Evolutionary conservation across 441 rosid genomes (phyloP).

Genomic region (Heliophila coronopifolia): DNA sequence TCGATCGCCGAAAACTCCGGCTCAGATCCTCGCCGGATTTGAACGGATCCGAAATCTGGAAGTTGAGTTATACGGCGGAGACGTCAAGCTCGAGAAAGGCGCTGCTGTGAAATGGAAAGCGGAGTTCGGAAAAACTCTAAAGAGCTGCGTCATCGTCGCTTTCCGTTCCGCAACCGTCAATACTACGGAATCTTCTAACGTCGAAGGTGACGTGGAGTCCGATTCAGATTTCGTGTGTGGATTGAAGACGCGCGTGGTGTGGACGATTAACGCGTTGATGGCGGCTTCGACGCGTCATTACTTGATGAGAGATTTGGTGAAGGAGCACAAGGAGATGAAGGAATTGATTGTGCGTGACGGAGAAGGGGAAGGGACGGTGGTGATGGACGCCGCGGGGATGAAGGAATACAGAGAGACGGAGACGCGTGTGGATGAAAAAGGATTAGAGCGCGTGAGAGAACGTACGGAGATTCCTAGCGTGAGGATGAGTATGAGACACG

Average conservation of each 20-base stretch:
- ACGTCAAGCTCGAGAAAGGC: constrained; percentile 16
- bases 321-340: constrained; percentile 24
- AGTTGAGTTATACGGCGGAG: constrained; percentile 10
- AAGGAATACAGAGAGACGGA: constrained; percentile 13
- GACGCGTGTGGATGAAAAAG: constrained; percentile 23
- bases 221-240: constrained; percentile 24
- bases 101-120: constrained; percentile 27
- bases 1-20: constrained; percentile 7
- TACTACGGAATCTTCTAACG: neutral
- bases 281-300: constrained; percentile 24
- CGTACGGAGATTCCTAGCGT: constrained; percentile 36
- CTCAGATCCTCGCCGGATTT: constrained; percentile 24
- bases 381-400: constrained; percentile 13
- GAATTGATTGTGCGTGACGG: constrained; percentile 20
- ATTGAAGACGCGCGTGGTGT: constrained; percentile 26
- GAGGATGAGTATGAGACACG: constrained; percentile 33
- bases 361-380: constrained; percentile 25
- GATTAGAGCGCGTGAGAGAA: constrained; percentile 28
- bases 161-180: constrained; percentile 21
- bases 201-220: neutral
- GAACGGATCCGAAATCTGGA: neutral
- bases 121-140: constrained; percentile 18
- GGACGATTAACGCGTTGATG: constrained; percentile 27
- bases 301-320: constrained; percentile 18
- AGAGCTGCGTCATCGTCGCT: constrained; percentile 25